phyloP scores from a whole-genome alignment of 1,284 basidiomycete species.

The Somion occarium region DNA sequence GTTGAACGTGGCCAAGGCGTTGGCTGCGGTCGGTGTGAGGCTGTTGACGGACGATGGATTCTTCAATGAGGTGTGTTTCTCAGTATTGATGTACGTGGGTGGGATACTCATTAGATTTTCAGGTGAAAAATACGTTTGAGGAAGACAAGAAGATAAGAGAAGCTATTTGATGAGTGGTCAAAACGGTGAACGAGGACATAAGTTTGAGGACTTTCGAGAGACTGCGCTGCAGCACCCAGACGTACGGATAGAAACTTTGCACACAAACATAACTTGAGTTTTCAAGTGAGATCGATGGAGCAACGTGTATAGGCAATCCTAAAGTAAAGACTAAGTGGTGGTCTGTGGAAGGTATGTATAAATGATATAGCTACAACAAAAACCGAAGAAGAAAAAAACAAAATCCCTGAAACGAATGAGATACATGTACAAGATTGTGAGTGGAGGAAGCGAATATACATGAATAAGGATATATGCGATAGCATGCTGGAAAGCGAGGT shows the following conservation, averaged over 20 bases:
- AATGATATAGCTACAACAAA: no score
- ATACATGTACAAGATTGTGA: not conserved
- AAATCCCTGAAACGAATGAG: no score
- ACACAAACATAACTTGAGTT: no score
- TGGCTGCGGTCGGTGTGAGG: conserved; percentile 57
- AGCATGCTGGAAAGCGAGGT: not conserved
- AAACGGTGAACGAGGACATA: not conserved
- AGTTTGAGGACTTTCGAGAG: no score
- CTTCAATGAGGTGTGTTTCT: conserved; percentile 36
- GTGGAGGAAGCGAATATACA: not conserved
- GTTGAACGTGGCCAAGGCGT: conserved; percentile 52
- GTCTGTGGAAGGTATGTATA: no score
- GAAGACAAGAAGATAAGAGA: conserved; percentile 25
- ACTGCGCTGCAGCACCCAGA: no score
- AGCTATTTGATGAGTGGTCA: not conserved
- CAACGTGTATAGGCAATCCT: no score
- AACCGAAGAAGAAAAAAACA: no score
- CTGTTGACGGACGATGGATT: conserved; percentile 54
- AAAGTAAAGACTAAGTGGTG: no score
- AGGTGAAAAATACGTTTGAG: conserved; percentile 36
- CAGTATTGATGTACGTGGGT: not conserved
- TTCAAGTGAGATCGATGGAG: no score
- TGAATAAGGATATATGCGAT: not conserved
- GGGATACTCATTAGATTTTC: not conserved
- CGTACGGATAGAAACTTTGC: no score